phyloP scores from a whole-genome alignment of 1,139 yeast genomes.

The Kodamaea anthophila region DNA sequence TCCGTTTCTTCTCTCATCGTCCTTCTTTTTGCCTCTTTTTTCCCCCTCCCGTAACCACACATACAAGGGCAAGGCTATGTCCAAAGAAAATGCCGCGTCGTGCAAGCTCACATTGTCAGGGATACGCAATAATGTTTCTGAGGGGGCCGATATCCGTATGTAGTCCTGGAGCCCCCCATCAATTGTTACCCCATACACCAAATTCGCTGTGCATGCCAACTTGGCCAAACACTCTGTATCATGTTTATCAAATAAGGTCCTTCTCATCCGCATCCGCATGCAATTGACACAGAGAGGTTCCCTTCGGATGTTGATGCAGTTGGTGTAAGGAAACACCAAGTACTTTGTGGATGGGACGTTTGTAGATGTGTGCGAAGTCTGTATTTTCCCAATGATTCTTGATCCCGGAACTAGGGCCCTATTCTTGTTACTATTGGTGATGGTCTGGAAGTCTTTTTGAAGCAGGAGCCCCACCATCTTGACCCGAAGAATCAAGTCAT shows the following conservation, averaged over 20 bases:
- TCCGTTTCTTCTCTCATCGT: too few relatives aligned
- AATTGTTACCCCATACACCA: conserved; percentile 30
- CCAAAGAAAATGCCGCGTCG: conserved; percentile 32
- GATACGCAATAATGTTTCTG: conserved; percentile 20
- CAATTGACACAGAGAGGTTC: conserved; percentile 21
- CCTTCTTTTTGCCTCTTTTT: background rate
- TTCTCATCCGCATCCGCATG: conserved; percentile 5
- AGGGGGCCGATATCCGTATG: conserved; percentile 23
- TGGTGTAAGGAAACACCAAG: conserved; percentile 33
- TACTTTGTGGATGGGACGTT: conserved; percentile 16
- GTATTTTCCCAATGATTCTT: conserved; percentile 26
- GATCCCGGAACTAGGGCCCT: conserved; percentile 28
- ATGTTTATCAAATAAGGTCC: conserved; percentile 1
- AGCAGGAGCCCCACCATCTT: conserved; percentile 27
- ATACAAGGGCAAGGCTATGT: conserved; percentile 33
- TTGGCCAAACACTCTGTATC: conserved; percentile 6
- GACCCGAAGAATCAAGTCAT: conserved; percentile 25
- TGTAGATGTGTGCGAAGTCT: conserved; percentile 8
- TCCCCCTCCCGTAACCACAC: conserved; percentile 5
- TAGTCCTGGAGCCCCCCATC: conserved; percentile 41
- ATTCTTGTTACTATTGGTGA: conserved; percentile 1
- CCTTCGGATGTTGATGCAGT: conserved; percentile 23
- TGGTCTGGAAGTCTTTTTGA: conserved; percentile 19
- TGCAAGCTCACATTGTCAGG: conserved; percentile 32
- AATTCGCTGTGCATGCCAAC: conserved; percentile 18